Evolutionary conservation across 352 stramenopile genomes (phyloP).

Genomic region (Phytopythium litorale): DNA sequence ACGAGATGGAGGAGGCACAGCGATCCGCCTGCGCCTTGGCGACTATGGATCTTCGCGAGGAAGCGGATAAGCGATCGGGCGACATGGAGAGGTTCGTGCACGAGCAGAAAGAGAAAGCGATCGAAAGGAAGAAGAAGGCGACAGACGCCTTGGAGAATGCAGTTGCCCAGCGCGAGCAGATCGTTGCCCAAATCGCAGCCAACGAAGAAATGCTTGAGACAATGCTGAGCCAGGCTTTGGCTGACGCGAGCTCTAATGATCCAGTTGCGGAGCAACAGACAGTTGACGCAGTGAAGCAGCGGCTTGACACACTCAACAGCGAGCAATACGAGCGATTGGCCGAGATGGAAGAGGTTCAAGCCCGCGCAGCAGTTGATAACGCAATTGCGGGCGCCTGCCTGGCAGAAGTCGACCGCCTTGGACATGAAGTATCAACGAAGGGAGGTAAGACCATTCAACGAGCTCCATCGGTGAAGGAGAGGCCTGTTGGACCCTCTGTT

Average conservation of each 20-base stretch:
- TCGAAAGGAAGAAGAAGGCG: not conserved
- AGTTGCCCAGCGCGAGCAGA: not conserved
- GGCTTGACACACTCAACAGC: constrained; percentile 5
- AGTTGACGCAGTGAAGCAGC: not conserved
- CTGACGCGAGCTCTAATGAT: not conserved
- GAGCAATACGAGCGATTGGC: constrained; percentile 15
- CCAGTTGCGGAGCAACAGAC: not conserved
- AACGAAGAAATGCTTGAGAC: not conserved
- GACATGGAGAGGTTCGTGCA: not conserved
- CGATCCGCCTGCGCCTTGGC: constrained; percentile 16
- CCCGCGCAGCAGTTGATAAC: constrained; percentile 14
- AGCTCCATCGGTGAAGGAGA: not conserved
- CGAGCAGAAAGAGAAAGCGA: not conserved
- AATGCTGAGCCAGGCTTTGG: not conserved
- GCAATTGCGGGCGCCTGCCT: constrained; percentile 11
- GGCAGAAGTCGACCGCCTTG: not conserved
- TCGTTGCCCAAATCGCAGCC: not conserved
- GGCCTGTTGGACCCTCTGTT: not conserved
- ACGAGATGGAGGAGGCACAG: constrained; percentile 26
- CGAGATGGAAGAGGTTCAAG: constrained; percentile 13
- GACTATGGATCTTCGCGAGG: not conserved
- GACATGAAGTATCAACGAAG: not conserved
- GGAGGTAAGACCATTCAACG: not conserved
- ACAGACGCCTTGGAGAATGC: not conserved
- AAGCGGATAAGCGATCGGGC: not conserved